phyloP scores from a whole-genome alignment of 225 moss, liverwort and hornwort species.

The Pseudoscleropodium purum region DNA sequence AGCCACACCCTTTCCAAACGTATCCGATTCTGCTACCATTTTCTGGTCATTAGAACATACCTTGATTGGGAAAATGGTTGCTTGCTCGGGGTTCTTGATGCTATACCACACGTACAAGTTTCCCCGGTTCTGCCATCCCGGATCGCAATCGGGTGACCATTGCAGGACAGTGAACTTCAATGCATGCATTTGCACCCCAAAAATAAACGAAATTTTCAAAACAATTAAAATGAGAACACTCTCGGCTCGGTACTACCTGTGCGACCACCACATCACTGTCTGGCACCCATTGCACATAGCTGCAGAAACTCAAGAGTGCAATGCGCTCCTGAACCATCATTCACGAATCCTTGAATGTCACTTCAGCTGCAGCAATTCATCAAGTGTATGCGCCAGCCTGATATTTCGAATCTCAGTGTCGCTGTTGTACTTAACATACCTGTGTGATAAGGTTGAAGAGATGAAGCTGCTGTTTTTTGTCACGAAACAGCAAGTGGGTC shows the following conservation, averaged over 20 bases:
- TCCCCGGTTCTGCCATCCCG: slow-evolving; percentile 47
- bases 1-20: not conserved
- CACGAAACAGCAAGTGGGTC: slow-evolving; percentile 76
- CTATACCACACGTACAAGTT: slow-evolving; percentile 90
- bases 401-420: not conserved
- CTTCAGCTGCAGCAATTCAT: not conserved
- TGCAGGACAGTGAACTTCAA: not conserved
- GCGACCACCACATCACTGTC: slow-evolving; percentile 89
- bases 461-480: slow-evolving; percentile 82
- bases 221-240: not conserved
- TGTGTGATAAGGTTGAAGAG: slow-evolving; percentile 68
- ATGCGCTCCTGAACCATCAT: slow-evolving; percentile 56
- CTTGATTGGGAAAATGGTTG: slow-evolving; percentile 86
- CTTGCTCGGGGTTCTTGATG: slow-evolving; percentile 73
- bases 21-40: not conserved
- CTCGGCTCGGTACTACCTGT: slow-evolving; percentile 37
- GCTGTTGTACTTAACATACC: slow-evolving; percentile 21
- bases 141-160: not conserved
- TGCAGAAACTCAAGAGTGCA: slow-evolving; percentile 73
- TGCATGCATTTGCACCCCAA: not conserved
- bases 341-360: not conserved
- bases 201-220: not conserved
- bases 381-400: not conserved
- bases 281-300: slow-evolving; percentile 98
- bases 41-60: slow-evolving; percentile 8